Base-by-base conservation (phyloP, 257 asterid species). In the Cinchona pubescens region DNA sequence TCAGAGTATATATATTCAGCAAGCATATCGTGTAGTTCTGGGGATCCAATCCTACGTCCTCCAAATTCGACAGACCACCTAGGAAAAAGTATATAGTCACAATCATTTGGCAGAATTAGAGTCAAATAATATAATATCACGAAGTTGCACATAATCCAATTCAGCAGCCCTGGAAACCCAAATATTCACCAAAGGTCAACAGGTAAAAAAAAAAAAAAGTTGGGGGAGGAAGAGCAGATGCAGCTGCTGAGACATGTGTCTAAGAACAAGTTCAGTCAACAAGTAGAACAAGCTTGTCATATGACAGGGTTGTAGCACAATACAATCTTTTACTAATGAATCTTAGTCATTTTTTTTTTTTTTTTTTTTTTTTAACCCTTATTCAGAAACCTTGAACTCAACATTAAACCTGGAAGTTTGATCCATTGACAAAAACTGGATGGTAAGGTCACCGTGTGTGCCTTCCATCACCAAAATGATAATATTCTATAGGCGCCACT, bases 31-130 rank as follows among this genome's bases (percentile, higher is more conserved):
- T 94, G 97, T 38, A 94, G 82, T 82, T 94, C 97, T 40, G 96
- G 96, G 82, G 97, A 90, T 79, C 97, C 99, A 68, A 71, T 78
- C 86, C 76, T 89, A 65, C 79, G 88, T 45, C 87, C 86, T 82
- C 97, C 97, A 84, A 81, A 86, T 87, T 94, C 99, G 74, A 81
- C 75, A 53, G 99, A 94, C 99, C 99, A 94, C 90, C 99, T 94
- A 77, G 64, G 34, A 78, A 64, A 73, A 72, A 80, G 40, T 66
- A 78, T 23, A 78, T 55, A 66, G 48, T 27, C 66, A 74, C 51
- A 30, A 59, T 11, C 60, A 29, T 27, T 48, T 23, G 0, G 68
- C 79, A 73, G 37, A 25, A 67, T 9, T n/a, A n/a, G n/a, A n/a
- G n/a, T n/a, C n/a, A 37, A 2, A 63, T 2, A 55, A 14, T 7